These are phyloP conservation scores for Ogataea chonburiensis DNA, from an alignment of 805 yeast species.

Conservation along the genomic window DNA sequence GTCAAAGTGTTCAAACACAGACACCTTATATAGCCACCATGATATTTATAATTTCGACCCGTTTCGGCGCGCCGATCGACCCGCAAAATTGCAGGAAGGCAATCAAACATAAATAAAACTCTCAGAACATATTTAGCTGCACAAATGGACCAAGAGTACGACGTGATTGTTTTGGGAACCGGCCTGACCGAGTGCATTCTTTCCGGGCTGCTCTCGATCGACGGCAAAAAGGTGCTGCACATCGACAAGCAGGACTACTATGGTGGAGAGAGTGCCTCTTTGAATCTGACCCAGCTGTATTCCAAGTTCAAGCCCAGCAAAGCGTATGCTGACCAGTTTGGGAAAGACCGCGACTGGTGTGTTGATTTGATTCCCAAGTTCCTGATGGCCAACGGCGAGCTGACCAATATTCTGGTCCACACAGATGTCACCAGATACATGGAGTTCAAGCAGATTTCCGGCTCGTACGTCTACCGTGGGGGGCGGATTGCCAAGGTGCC, in stretches of 20 bases:
- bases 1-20: slow-evolving; percentile 72
- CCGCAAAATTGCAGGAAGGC: slow-evolving; percentile 2
- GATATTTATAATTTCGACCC: too few species aligned
- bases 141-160: slow-evolving; percentile 91
- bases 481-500: slow-evolving; percentile 96
- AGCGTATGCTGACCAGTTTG: slow-evolving; percentile 66
- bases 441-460: slow-evolving; percentile 95
- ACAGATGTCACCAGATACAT: slow-evolving; percentile 95
- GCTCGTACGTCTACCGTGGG: slow-evolving; percentile 87
- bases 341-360: slow-evolving; percentile 97
- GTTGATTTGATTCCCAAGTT: slow-evolving; percentile 96
- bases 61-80: slow-evolving; percentile 11
- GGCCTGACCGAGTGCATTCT: slow-evolving; percentile 97
- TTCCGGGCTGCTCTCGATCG: slow-evolving; percentile 93
- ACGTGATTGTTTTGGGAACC: slow-evolving; percentile 89
- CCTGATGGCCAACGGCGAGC: slow-evolving; percentile 95
- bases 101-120: slow-evolving; percentile 4
- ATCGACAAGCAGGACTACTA: slow-evolving; percentile 95
- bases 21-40: slow-evolving; percentile 35
- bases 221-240: slow-evolving; percentile 95
- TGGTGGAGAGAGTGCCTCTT: slow-evolving; percentile 90
- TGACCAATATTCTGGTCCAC: slow-evolving; percentile 91
- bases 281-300: slow-evolving; percentile 71
- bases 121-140: background rate
- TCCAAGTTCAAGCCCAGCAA: slow-evolving; percentile 83